These are phyloP conservation scores for Acorus gramineus DNA, from an alignment of 106 monocot species.

Conservation along the genomic window DNA sequence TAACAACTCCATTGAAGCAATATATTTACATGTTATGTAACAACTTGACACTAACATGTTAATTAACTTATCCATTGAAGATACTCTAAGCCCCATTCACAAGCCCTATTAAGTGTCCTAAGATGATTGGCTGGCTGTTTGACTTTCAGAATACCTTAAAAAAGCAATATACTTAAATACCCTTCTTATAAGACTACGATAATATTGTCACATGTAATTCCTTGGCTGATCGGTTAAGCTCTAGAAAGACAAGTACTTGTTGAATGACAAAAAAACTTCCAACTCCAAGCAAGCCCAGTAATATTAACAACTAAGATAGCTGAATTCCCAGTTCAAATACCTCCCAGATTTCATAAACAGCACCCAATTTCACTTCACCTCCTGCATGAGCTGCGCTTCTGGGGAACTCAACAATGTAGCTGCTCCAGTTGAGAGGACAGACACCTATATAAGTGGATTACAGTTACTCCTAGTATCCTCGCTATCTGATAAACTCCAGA, in stretches of 20 bases:
- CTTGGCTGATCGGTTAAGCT: constrained; percentile 93
- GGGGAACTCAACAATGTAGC: constrained; percentile 41
- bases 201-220: constrained; percentile 48
- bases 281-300: constrained; percentile 76
- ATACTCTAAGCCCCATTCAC: too few relatives aligned
- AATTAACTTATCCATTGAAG: too few relatives aligned
- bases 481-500: not conserved
- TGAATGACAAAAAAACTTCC: constrained; percentile 88
- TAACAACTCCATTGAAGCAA: too few relatives aligned
- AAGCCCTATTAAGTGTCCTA: too few relatives aligned
- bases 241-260: constrained; percentile 83
- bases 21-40: too few relatives aligned
- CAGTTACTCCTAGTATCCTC: constrained; percentile 1
- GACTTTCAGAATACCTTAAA: too few relatives aligned
- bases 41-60: too few relatives aligned
- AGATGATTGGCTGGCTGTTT: too few relatives aligned
- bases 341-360: constrained; percentile 78
- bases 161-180: too few relatives aligned
- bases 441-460: constrained; percentile 7
- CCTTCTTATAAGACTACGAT: too few relatives aligned
- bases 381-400: constrained; percentile 49
- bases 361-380: constrained; percentile 20
- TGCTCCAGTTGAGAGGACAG: constrained; percentile 32
- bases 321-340: constrained; percentile 94
- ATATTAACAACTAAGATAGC: constrained; percentile 66